A percentile compares a stretch with the other conserved stretches of the same genome.
These are phyloP conservation scores for Cryptococcus depauperatus DNA, from an alignment of 1,284 basidiomycete genomes.

Conservation along the genomic window DNA sequence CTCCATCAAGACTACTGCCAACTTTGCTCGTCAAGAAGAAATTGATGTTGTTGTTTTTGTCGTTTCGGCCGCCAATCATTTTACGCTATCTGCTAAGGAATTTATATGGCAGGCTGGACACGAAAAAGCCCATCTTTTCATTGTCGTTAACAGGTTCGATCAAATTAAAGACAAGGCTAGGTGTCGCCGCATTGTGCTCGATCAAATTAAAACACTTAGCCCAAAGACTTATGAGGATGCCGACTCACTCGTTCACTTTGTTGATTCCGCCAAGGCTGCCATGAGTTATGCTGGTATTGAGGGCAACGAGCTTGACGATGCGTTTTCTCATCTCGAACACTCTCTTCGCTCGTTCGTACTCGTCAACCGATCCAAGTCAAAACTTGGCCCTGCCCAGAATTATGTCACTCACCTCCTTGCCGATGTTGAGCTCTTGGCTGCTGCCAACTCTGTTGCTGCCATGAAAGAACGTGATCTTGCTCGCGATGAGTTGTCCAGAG, in stretches of 20 bases:
- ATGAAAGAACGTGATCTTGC: conserved; percentile 71
- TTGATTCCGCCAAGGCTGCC: conserved; percentile 64
- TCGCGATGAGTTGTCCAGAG: conserved; percentile 58
- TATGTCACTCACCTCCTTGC: conserved; percentile 82
- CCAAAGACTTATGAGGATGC: conserved; percentile 87
- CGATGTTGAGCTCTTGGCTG: conserved; percentile 80
- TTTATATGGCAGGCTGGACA: conserved; percentile 89
- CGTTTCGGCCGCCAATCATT: conserved; percentile 96
- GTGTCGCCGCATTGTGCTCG: conserved; percentile 79
- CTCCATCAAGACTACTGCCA: conserved; percentile 87
- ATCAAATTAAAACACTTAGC: conserved; percentile 88
- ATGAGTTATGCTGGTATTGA: conserved; percentile 33
- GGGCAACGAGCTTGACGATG: conserved; percentile 53
- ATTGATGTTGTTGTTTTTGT: conserved; percentile 99
- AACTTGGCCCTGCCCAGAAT: conserved; percentile 89
- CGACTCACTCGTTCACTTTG: conserved; percentile 93
- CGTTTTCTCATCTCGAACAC: conserved; percentile 84
- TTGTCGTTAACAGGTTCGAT: conserved; percentile 98
- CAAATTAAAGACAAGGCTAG: conserved; percentile 93
- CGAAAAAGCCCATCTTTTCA: conserved; percentile 97
- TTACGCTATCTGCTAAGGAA: conserved; percentile 91
- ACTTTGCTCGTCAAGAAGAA: conserved; percentile 94
- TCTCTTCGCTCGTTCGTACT: conserved; percentile 90
- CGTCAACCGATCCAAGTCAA: conserved; percentile 88
- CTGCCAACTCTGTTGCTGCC: conserved; percentile 79